Evolutionary conservation across 164 flowering plant species (phyloP).

Genomic region (Saururus chinensis): DNA sequence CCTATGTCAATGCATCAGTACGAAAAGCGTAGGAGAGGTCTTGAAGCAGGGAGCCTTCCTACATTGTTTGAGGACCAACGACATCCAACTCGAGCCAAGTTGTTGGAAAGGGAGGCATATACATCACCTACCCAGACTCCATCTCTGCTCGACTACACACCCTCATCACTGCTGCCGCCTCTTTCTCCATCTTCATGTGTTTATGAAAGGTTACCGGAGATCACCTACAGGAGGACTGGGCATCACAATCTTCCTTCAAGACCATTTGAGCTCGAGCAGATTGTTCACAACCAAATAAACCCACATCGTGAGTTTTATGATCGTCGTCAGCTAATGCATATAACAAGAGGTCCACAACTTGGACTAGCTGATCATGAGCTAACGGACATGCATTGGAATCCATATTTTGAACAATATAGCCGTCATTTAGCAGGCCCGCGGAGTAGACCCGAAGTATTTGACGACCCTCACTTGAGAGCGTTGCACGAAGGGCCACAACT

Average conservation of each 20-base stretch:
- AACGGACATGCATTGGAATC: not conserved
- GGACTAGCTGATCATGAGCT: not conserved
- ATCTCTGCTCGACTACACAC: not conserved
- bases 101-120: not conserved
- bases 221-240: conserved; percentile 10
- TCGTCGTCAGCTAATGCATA: not conserved
- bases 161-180: conserved; percentile 3
- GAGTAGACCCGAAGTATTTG: not conserved
- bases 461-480: not conserved
- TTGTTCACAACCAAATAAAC: not conserved
- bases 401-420: not conserved
- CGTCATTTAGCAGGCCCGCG: not conserved
- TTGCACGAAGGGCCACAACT: not conserved
- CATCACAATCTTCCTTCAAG: not conserved
- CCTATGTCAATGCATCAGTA: not conserved
- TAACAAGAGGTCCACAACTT: not conserved
- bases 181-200: conserved; percentile 14
- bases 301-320: not conserved
- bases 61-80: not conserved
- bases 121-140: not conserved
- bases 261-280: not conserved
- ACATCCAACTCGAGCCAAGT: not conserved
- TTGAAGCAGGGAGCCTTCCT: not conserved
- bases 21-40: not conserved
- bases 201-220: conserved; percentile 17